Evolutionary conservation across 2,329 filamentous ascomycete species (phyloP), one percentile per base, ranked within the genome.

Genomic region (Exophiala dermatitidis): DNA sequence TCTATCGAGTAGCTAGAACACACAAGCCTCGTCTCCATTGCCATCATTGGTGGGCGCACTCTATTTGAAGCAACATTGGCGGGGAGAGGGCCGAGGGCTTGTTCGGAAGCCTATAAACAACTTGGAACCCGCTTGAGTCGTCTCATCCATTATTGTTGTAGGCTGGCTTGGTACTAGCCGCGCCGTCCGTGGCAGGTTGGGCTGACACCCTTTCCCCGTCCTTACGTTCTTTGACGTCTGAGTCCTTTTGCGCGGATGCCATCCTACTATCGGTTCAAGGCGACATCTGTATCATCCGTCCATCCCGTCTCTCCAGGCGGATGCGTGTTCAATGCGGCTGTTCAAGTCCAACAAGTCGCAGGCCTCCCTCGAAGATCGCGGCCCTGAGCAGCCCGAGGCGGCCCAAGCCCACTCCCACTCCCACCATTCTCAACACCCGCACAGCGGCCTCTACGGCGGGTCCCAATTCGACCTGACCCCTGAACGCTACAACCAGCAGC

Each of bases 311-410:
- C 36, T 47, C 49, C 46, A 30, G 32, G 49, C 41, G 44, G 36
- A 42, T 37, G 45, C 40, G 46, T 47, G 42, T 54, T 61, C 59
- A 54, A 62, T 62, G 60, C 59, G 55, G 52, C 54, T 63, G 33
- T 63, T 63, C 58, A 61, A 59, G 47, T 54, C 45, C 26, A 57
- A 64, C 58, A 64, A 64, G 60, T 63, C 60, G 58, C 60, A 63
- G 57, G 59, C 57, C 50, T 64, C 62, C 45, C 55, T 64, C 37
- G 58, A 62, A 55, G 50, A 56, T 48, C 50, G 46, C n/a, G 12
- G 40, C 36, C 38, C 52, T 48, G 48, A 41, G 42, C 50, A 50
- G 30, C 36, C 49, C 48, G 33, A 41, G 19, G 9, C 26, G 26
- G 38, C 7, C 9, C 19, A 19, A 19, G 19, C 19, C 19, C 19